Evolutionary conservation across 1,284 basidiomycete genomes (phyloP), one percentile per base, ranked within the genome.

Genomic region (Ceraceosorus guamensis): DNA sequence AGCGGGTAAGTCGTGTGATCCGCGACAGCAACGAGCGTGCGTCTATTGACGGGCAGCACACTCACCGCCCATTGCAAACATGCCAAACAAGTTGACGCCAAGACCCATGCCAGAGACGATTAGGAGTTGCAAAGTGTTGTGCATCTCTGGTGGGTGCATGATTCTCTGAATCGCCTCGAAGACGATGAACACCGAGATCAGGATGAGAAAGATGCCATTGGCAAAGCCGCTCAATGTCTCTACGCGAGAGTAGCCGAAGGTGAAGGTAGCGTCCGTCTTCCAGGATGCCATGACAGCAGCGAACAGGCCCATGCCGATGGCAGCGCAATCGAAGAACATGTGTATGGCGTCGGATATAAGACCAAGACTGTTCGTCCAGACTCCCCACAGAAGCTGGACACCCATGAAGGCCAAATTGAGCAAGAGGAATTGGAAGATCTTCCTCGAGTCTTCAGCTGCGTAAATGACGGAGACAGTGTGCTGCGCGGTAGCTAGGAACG

Each of bases 251-350:
- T 95, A 98, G 18, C 93, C 95, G 75, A 95, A 98, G 7, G 95
- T 97, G 77, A 93, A 98, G 24, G 84, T 82, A 64, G 88, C 86
- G 78, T 98, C 92, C 0, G 90, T 89, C 46, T 89, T 86, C 95
- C 95, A 98, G 4, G 88, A 91, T 1, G 92, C 90, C 87, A 97
- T 97, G 10, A 99, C 89, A 31, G 89, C 92, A 2, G 95, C 95
- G 61, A 96, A 86, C 1, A 99, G 81, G 1, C 95, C 95, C 65
- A 99, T 90, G 0, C 85, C 93, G 56, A 98, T 91, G 1, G 93
- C 93, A 80, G 96, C 86, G 73, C 95, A 98, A 78, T 99, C 95
- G 70, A 99, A 99, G 30, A 92, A 89, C 95, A 98, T 98, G 76
- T 99, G 95, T 51, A 99, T 98, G 11, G 95, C 93, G 77, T 99